Evolutionary conservation across 805 yeast species (phyloP).

Genomic region (Nakazawaea populi): DNA sequence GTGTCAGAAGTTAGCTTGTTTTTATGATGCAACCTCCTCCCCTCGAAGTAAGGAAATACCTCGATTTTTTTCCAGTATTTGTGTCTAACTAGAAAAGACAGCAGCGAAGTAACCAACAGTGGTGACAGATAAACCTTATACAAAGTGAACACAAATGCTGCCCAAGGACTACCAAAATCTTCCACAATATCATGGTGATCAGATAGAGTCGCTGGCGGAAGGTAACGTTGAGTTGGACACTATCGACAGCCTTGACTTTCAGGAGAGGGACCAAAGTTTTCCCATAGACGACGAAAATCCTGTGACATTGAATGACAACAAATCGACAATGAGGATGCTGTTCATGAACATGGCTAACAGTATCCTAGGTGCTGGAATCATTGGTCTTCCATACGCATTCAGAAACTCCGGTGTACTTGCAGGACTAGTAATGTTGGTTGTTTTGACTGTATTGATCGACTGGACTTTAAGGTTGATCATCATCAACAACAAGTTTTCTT

Average conservation of each 20-base stretch:
- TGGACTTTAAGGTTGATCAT: constrained; percentile 84
- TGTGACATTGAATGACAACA: constrained; percentile 19
- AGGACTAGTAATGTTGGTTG: constrained; percentile 55
- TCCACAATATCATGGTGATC: neutral
- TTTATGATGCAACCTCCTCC: no score
- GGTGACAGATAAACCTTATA: neutral
- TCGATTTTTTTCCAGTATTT: no score
- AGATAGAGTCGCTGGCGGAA: neutral
- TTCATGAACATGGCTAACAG: constrained; percentile 97
- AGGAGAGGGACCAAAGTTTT: neutral
- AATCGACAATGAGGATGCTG: constrained; percentile 73
- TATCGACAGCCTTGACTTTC: neutral
- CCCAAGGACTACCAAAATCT: neutral
- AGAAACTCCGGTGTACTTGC: constrained; percentile 74
- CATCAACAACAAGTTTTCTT: constrained; percentile 72
- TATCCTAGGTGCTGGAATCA: constrained; percentile 92
- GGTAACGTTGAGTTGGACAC: neutral
- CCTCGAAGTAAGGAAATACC: no score
- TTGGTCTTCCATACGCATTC: constrained; percentile 90
- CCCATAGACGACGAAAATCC: neutral
- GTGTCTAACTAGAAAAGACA: no score
- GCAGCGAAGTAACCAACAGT: neutral
- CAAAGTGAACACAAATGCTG: neutral
- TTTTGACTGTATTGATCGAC: constrained; percentile 69
- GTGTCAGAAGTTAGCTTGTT: no score